Base-by-base conservation (phyloP, 768 basidiomycete genomes). In the Coprinopsis marcescibilis region DNA sequence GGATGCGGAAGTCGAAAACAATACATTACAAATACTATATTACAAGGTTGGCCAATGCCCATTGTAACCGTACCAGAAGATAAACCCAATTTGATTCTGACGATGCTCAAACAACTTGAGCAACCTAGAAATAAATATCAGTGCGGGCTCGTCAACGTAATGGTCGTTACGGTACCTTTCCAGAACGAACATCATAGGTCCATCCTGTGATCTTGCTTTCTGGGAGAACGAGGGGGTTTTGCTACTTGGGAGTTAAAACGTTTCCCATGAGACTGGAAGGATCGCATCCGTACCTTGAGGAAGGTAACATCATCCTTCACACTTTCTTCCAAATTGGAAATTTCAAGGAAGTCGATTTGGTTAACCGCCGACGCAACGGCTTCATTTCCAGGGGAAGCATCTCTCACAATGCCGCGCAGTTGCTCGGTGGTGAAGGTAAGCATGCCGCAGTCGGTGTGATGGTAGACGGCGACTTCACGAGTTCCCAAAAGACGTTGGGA, bases 391-490 rank as follows among this genome's bases (percentile, higher is more conserved):
- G 73, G 70, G 32, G 68, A 63, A 21, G 69, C 64, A 30, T 70
- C 65, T 55, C 73, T 77, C 53, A 85, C 69, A 40, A 76, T 62
- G 14, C 62, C 55, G 43, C 74, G 76, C 20, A 85, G 64, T 43
- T 75, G 59, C 0, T 70, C 62, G 21, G 71, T 72, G 4, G 65
- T 70, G 66, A 86, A 85, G 0, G 75, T 77, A 38, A 81, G 65
- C 83, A 87, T 85, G 37, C 85, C 85, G 56, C 85, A 86, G 38
- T 72, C 80, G 1, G 80, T 83, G 61, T 88, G 85, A 59, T 81
- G 82, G 60, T 84, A 75, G 41, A 88, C 65, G 3, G 80, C 75
- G 43, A 86, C 75, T 63, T 85, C 81, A 13, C 71, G 69, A 8
- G 85, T 88, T 11, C 81, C 83, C 13, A 86, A 72, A 13, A 85